Percentiles rank a stretch among this genome's conserved stretches.
phyloP scores from a whole-genome alignment of 139 green algal genomes.

The Dunaliella primolecta region DNA sequence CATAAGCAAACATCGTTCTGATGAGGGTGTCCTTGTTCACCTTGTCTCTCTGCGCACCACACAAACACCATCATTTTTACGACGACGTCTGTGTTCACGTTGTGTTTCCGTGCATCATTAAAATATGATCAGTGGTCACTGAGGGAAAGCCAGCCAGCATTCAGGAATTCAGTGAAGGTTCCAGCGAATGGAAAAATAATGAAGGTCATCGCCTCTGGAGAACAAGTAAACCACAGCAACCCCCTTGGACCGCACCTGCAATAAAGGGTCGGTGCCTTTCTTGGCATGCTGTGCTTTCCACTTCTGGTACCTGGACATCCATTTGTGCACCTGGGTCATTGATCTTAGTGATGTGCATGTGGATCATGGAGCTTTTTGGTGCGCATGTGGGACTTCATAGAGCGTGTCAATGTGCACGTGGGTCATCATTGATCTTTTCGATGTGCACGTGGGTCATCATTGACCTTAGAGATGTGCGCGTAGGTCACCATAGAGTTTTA shows the following conservation, averaged over 20 bases:
- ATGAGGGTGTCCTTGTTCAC: conserved; percentile 46
- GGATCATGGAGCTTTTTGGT: background rate
- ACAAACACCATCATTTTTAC: too few relatives aligned
- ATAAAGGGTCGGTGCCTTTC: background rate
- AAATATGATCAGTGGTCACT: too few relatives aligned
- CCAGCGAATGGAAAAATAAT: too few relatives aligned
- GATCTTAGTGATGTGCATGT: background rate
- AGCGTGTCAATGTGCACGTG: background rate
- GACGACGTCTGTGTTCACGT: too few relatives aligned
- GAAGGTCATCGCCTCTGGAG: too few relatives aligned
- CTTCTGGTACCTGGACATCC: background rate
- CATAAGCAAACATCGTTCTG: conserved; percentile 47
- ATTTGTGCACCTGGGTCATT: background rate
- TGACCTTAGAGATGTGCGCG: too few relatives aligned
- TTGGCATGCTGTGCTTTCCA: background rate
- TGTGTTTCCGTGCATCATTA: too few relatives aligned
- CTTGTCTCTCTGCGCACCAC: conserved; percentile 2
- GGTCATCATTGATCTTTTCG: too few relatives aligned
- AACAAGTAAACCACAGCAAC: too few relatives aligned
- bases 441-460: too few relatives aligned
- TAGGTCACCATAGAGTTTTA: too few relatives aligned
- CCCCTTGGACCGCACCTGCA: too few relatives aligned
- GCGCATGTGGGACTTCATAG: background rate
- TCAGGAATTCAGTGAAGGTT: background rate
- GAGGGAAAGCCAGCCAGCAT: background rate